phyloP scores from a whole-genome alignment of 192 early-diverging fungal genomes.

The Jimgerdemannia lactiflua region DNA sequence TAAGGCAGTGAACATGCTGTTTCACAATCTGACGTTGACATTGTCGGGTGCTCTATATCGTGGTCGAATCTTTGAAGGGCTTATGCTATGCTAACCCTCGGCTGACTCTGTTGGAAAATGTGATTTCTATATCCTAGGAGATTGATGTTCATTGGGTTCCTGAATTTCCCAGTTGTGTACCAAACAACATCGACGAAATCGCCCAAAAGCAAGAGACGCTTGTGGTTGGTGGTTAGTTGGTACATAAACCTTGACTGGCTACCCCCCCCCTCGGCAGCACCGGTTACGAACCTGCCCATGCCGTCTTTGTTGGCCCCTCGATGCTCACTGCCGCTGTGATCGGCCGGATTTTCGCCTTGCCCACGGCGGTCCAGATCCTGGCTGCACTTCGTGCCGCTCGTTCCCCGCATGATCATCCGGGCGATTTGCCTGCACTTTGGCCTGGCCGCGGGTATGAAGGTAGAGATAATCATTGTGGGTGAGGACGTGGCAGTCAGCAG shows the following conservation, averaged over 20 bases:
- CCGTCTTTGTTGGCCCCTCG: constrained; percentile 65
- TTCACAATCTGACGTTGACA: no score
- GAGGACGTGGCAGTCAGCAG: constrained; percentile 82
- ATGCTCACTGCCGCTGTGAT: constrained; percentile 79
- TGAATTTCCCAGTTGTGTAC: constrained; percentile 48
- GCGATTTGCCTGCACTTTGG: constrained; percentile 78
- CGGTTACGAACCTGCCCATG: constrained; percentile 87
- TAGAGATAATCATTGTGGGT: constrained; percentile 70
- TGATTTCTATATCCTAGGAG: background rate
- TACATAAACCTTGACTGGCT: no score
- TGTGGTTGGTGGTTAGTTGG: constrained; percentile 62
- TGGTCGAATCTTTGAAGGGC: constrained; percentile 59
- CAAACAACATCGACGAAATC: constrained; percentile 43
- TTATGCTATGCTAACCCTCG: constrained; percentile 58
- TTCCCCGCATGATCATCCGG: constrained; percentile 78
- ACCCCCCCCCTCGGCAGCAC: constrained; percentile 34
- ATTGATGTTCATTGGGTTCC: background rate
- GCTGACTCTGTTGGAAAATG: constrained; percentile 47
- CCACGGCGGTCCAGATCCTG: constrained; percentile 73
- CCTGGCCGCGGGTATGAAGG: constrained; percentile 68
- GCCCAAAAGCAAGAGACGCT: constrained; percentile 67
- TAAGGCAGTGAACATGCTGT: no score
- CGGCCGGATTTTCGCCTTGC: constrained; percentile 87
- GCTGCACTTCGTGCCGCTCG: constrained; percentile 65
- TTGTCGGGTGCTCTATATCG: constrained; percentile 22